A percentile compares a stretch with the other conserved stretches of the same genome.
Evolutionary conservation across 1,284 basidiomycete genomes (phyloP).

Genomic region (Lignosus rhinocerotis): DNA sequence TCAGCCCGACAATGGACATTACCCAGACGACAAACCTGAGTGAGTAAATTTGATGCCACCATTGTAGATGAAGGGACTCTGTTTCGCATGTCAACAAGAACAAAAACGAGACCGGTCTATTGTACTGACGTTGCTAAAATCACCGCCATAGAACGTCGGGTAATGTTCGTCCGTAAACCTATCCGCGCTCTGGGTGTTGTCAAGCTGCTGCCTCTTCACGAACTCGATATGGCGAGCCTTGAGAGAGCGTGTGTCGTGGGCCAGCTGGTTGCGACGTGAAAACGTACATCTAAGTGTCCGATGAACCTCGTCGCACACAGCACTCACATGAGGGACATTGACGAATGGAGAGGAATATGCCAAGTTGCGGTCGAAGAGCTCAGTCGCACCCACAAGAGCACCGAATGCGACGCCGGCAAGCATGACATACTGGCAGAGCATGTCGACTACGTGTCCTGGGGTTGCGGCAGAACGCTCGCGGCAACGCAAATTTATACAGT

Average conservation of each 20-base stretch:
- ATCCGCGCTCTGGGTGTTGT: slow-evolving; percentile 31
- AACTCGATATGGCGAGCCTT: slow-evolving; percentile 41
- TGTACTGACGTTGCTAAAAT: slow-evolving; percentile 42
- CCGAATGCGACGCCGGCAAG: slow-evolving; percentile 9
- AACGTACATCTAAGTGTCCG: not conserved
- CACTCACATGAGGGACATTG: slow-evolving; percentile 41
- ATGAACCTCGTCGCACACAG: not conserved
- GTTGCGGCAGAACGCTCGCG: not conserved
- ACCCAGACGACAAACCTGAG: slow-evolving; percentile 38
- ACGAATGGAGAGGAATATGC: slow-evolving; percentile 51
- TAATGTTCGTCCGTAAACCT: slow-evolving; percentile 53
- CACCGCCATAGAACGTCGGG: slow-evolving; percentile 52
- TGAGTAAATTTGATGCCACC: slow-evolving; percentile 59
- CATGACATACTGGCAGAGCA: slow-evolving; percentile 7
- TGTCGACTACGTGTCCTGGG: not conserved
- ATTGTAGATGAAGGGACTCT: slow-evolving; percentile 54
- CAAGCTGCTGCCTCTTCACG: slow-evolving; percentile 38
- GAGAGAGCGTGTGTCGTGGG: slow-evolving; percentile 40
- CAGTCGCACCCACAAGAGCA: slow-evolving; percentile 28
- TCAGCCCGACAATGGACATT: not conserved
- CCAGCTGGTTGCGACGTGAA: slow-evolving; percentile 33
- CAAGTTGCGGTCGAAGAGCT: slow-evolving; percentile 45
- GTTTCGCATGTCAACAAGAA: not conserved
- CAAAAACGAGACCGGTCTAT: no score
- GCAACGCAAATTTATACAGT: not conserved